Evolutionary conservation across 192 early-diverging fungal species (phyloP).

Genomic region (Podila horticola): DNA sequence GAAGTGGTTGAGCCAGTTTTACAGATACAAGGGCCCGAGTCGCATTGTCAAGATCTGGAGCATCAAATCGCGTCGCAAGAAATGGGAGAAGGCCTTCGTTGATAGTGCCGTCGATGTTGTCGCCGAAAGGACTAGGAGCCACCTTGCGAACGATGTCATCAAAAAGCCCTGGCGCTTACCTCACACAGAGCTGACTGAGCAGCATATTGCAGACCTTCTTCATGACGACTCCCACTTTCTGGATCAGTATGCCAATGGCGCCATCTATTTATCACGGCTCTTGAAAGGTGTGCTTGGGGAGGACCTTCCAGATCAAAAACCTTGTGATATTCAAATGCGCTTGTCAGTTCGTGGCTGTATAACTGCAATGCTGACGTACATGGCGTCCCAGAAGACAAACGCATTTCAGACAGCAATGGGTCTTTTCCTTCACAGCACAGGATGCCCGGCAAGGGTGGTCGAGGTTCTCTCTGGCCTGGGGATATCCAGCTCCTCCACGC

Average conservation of each 20-base stretch:
- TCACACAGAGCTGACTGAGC: slow-evolving; percentile 7
- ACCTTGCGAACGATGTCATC: slow-evolving; percentile 8
- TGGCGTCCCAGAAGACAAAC: slow-evolving; percentile 17
- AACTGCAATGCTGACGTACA: slow-evolving; percentile 17
- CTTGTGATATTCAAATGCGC: slow-evolving; percentile 1
- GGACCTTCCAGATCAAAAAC: slow-evolving; percentile 12
- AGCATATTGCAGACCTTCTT: slow-evolving; percentile 6
- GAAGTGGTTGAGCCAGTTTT: slow-evolving; percentile 8
- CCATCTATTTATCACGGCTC: slow-evolving; percentile 10
- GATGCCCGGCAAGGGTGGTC: slow-evolving; percentile 6
- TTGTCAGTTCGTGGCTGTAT: slow-evolving; percentile 21
- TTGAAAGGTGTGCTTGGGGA: slow-evolving; percentile 19
- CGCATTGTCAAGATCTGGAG: slow-evolving; percentile 22
- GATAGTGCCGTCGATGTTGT: slow-evolving; percentile 24
- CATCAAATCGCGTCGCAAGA: slow-evolving; percentile 6
- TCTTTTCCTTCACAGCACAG: slow-evolving; percentile 11
- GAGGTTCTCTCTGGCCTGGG: slow-evolving; percentile 14
- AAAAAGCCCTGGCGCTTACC: slow-evolving; percentile 14
- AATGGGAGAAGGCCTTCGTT: slow-evolving; percentile 16
- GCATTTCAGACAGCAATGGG: slow-evolving; percentile 24
- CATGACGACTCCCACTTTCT: slow-evolving; percentile 6
- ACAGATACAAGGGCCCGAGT: slow-evolving; percentile 8
- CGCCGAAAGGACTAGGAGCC: slow-evolving; percentile 8
- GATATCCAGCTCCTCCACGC: slow-evolving; percentile 11
- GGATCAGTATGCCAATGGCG: background rate